Percentiles rank a stretch among this genome's conserved stretches.
Conservation (phyloP, 2,329 filamentous ascomycete species). For the Proliferodiscus dingleyae region DNA sequence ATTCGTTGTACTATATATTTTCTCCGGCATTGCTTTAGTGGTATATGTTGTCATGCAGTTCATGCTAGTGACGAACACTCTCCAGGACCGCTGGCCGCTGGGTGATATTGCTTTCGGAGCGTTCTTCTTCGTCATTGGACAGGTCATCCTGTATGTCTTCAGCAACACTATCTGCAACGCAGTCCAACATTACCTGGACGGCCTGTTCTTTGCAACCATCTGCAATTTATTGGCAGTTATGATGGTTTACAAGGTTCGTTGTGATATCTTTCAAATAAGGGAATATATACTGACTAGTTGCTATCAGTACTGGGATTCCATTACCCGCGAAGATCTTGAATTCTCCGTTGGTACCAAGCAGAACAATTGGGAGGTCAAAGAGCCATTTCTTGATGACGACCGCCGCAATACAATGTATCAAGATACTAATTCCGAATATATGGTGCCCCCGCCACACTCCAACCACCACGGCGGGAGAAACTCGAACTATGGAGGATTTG, state of each 20-base stretch:
- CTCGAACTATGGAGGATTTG: constrained; percentile 32
- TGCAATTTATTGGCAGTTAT: constrained; percentile 94
- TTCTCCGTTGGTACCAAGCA: constrained; percentile 93
- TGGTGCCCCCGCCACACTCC: constrained; percentile 18
- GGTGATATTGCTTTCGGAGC: constrained; percentile 87
- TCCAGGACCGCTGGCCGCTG: constrained; percentile 93
- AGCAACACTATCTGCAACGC: constrained; percentile 78
- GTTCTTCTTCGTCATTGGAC: constrained; percentile 86
- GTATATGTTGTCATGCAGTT: constrained; percentile 86
- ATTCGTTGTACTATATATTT: constrained; percentile 85
- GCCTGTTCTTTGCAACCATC: constrained; percentile 87
- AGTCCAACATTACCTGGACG: constrained; percentile 88
- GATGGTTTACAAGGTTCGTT: constrained; percentile 95
- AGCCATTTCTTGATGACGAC: constrained; percentile 47
- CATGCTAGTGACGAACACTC: constrained; percentile 78
- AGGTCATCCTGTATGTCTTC: constrained; percentile 89
- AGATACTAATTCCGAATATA: constrained; percentile 24
- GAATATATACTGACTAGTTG: constrained; percentile 9
- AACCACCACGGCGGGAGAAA: constrained; percentile 18
- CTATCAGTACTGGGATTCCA: constrained; percentile 94
- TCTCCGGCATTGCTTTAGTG: constrained; percentile 82
- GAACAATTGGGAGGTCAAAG: constrained; percentile 99
- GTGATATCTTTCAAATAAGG: background rate
- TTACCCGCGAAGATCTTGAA: constrained; percentile 95
- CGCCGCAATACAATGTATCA: constrained; percentile 30